phyloP scores from a whole-genome alignment of 2,329 filamentous ascomycete species.

The Pseudocercospora cruenta region DNA sequence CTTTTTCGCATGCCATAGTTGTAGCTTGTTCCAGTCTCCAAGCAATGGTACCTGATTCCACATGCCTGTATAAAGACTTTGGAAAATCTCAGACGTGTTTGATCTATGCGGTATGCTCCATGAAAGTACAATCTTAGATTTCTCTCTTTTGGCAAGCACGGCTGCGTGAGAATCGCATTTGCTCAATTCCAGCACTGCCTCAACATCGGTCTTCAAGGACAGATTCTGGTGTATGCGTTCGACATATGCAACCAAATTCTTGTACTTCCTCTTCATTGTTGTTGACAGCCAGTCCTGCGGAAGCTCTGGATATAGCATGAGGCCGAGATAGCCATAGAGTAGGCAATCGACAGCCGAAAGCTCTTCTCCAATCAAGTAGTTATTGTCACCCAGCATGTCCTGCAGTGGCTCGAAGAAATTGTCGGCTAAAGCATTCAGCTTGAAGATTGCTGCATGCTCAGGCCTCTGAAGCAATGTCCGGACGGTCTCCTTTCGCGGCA shows the following conservation, averaged over 20 bases:
- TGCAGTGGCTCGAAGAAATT: constrained; percentile 74
- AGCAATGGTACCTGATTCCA: constrained; percentile 31
- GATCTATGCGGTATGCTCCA: constrained; percentile 26
- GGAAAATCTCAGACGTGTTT: constrained; percentile 15
- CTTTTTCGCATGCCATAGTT: constrained; percentile 20
- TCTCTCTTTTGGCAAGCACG: constrained; percentile 6
- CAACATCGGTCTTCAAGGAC: constrained; percentile 29
- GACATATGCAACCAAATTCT: constrained; percentile 44
- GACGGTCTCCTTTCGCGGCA: constrained; percentile 62
- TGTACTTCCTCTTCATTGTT: constrained; percentile 56
- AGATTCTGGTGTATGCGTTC: constrained; percentile 38
- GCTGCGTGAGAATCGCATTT: constrained; percentile 9
- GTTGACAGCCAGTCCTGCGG: constrained; percentile 66
- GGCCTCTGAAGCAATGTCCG: constrained; percentile 65
- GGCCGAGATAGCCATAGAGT: constrained; percentile 74
- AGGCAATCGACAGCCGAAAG: constrained; percentile 76
- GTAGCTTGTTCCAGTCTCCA: constrained; percentile 18
- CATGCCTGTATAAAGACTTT: constrained; percentile 20
- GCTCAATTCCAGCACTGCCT: constrained; percentile 21
- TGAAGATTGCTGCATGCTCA: constrained; percentile 73
- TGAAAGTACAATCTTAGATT: constrained; percentile 28
- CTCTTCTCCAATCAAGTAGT: constrained; percentile 59
- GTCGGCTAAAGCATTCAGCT: constrained; percentile 71
- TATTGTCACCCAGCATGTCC: constrained; percentile 59
- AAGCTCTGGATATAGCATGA: constrained; percentile 68